A percentile compares a stretch with the other conserved stretches of the same genome.
Evolutionary conservation across 352 stramenopile species (phyloP).

Genomic region (Pythium pectinolyticum): DNA sequence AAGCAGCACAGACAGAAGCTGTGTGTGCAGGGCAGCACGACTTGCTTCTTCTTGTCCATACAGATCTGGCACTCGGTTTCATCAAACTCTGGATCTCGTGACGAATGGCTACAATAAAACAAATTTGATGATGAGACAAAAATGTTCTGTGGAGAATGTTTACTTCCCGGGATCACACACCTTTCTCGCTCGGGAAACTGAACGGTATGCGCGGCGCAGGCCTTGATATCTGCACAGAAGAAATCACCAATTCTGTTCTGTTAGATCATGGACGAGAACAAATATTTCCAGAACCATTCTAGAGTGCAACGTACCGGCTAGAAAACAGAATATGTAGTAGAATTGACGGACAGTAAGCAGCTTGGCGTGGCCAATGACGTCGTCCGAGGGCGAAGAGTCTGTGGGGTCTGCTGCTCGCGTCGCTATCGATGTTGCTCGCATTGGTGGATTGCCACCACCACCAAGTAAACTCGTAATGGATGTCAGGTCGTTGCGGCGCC

Average conservation of each 20-base stretch:
- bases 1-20: conserved; percentile 82
- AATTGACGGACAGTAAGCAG: conserved; percentile 70
- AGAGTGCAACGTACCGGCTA: conserved; percentile 38
- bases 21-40: conserved; percentile 68
- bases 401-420: neutral
- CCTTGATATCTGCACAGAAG: conserved; percentile 50
- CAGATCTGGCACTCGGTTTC: conserved; percentile 83
- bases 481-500: conserved; percentile 43
- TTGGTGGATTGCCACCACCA: neutral
- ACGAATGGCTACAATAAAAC: conserved; percentile 8
- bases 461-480: conserved; percentile 20
- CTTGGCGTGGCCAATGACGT: conserved; percentile 61
- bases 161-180: conserved; percentile 4
- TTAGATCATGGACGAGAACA: neutral
- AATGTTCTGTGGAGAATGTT: neutral
- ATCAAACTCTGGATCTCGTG: conserved; percentile 53
- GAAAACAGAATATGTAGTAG: conserved; percentile 83
- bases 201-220: conserved; percentile 60
- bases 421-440: neutral
- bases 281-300: neutral
- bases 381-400: conserved; percentile 30
- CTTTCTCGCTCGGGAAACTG: conserved; percentile 48
- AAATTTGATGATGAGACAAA: neutral
- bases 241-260: conserved; percentile 1
- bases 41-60: conserved; percentile 85